Conservation (phyloP, 169 alveolate species). For the Cryptosporidium sp. region DNA sequence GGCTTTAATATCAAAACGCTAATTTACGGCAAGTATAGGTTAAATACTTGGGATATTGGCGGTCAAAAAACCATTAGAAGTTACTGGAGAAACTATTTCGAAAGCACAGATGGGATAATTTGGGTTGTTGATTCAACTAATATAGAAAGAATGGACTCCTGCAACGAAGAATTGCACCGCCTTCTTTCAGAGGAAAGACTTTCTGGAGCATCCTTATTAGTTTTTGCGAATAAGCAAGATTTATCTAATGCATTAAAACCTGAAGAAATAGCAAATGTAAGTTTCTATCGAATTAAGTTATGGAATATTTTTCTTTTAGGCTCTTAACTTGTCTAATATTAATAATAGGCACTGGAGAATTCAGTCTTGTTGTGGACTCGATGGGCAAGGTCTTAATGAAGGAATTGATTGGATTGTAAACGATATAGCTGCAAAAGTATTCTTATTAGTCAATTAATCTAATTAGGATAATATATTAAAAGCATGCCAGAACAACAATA, state of each 20-base stretch:
- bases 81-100: slow-evolving; percentile 99
- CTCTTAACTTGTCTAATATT: slow-evolving; percentile 8
- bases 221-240: slow-evolving; percentile 97
- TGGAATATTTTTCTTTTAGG: slow-evolving; percentile 67
- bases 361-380: slow-evolving; percentile 91
- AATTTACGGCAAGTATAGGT: slow-evolving; percentile 81
- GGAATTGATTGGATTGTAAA: slow-evolving; percentile 95
- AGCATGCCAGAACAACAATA: background rate
- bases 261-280: slow-evolving; percentile 81
- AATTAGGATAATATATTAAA: slow-evolving; percentile 5
- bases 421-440: slow-evolving; percentile 92
- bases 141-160: slow-evolving; percentile 92
- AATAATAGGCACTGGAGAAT: slow-evolving; percentile 94
- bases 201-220: slow-evolving; percentile 83
- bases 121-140: slow-evolving; percentile 98
- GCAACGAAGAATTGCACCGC: slow-evolving; percentile 93
- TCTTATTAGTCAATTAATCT: slow-evolving; percentile 75
- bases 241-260: slow-evolving; percentile 91
- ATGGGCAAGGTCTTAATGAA: slow-evolving; percentile 94
- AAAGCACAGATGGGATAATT: slow-evolving; percentile 97
- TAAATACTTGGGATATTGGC: slow-evolving; percentile 99
- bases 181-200: slow-evolving; percentile 93
- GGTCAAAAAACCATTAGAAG: slow-evolving; percentile 98
- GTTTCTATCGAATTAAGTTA: slow-evolving; percentile 24
- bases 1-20: slow-evolving; percentile 88